Conservation (phyloP, 2,329 filamentous ascomycete species). For the Beauveria medogensis region DNA sequence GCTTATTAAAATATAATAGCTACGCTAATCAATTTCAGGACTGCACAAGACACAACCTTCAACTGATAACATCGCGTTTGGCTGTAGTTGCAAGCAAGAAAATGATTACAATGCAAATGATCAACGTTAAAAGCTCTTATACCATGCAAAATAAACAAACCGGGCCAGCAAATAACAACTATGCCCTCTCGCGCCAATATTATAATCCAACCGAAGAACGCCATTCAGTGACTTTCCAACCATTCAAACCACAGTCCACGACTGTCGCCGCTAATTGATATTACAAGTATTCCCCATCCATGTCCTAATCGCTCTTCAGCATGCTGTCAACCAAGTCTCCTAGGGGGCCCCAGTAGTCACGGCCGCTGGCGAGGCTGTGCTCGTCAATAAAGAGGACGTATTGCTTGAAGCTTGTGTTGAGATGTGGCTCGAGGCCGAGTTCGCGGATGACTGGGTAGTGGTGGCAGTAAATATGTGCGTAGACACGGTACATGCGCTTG, state of each 20-base stretch:
- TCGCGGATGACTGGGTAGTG: slow-evolving; percentile 97
- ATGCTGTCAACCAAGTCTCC: slow-evolving; percentile 97
- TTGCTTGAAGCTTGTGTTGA: slow-evolving; percentile 99
- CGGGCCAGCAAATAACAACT: neutral
- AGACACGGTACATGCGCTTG: slow-evolving; percentile 97
- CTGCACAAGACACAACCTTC: neutral
- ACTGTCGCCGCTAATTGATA: neutral
- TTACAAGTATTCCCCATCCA: neutral
- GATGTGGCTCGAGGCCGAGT: slow-evolving; percentile 87
- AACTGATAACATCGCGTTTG: neutral
- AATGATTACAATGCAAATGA: neutral
- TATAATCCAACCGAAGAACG: slow-evolving; percentile 5
- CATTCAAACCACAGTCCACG: neutral
- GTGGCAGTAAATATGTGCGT: slow-evolving; percentile 99
- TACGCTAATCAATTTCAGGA: accelerated
- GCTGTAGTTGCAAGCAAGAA: neutral
- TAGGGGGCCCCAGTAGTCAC: slow-evolving; percentile 94
- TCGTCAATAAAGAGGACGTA: slow-evolving; percentile 98
- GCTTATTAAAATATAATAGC: neutral
- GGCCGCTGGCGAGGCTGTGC: slow-evolving; percentile 82
- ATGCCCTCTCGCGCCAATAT: neutral
- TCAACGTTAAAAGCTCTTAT: neutral
- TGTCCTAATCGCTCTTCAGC: slow-evolving; percentile 73
- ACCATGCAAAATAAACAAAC: neutral
- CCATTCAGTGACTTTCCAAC: slow-evolving; percentile 3